Conservation (phyloP, 768 basidiomycete species). For the Rhodotorula kratochvilovae region DNA sequence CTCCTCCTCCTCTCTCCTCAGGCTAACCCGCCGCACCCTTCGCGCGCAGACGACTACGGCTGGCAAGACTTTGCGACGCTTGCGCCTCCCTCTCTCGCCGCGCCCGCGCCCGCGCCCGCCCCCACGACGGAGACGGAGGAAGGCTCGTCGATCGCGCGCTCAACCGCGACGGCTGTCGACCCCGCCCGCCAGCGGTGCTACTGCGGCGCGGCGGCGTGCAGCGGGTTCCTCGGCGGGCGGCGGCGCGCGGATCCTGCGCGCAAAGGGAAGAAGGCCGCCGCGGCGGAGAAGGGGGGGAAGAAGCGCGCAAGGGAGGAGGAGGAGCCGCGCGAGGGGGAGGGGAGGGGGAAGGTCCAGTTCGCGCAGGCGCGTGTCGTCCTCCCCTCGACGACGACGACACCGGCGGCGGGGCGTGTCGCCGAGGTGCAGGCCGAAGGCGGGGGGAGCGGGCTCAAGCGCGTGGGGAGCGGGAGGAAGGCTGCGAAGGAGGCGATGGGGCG, state of each 20-base stretch:
- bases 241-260: constrained; percentile 1
- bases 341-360: neutral
- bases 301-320: neutral
- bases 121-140: neutral
- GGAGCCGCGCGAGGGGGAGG: no score
- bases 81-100: neutral
- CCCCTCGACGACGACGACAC: neutral
- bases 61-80: constrained; percentile 36
- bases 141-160: neutral
- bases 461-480: constrained; percentile 7
- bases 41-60: constrained; percentile 33
- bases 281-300: neutral
- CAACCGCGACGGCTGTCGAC: constrained; percentile 10
- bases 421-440: neutral
- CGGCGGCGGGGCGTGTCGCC: neutral
- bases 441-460: neutral
- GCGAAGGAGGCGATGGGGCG: constrained; percentile 7
- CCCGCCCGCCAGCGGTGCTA: constrained; percentile 30
- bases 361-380: neutral
- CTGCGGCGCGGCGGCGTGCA: constrained; percentile 25
- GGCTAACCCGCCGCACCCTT: no score
- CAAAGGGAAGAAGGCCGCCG: neutral
- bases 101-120: neutral
- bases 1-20: neutral
- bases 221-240: constrained; percentile 28